A percentile compares a stretch with the other conserved stretches of the same genome.
These are phyloP conservation scores for Aspergillus asperescens DNA, from an alignment of 495 filamentous ascomycete species.

Conservation along the genomic window DNA sequence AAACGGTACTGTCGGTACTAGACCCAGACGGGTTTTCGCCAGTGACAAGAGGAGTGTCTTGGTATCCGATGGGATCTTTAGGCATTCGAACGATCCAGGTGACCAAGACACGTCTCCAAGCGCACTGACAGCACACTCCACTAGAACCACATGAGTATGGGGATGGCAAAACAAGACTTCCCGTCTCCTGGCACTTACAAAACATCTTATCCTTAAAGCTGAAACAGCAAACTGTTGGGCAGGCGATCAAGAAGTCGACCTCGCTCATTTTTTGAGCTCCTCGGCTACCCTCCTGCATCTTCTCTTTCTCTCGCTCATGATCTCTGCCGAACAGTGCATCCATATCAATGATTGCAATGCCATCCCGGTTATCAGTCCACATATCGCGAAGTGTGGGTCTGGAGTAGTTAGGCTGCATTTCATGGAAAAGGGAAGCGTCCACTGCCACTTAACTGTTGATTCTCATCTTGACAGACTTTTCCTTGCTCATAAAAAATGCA, in stretches of 20 bases:
- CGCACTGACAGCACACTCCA: neutral
- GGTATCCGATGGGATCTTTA: neutral
- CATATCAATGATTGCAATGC: neutral
- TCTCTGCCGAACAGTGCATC: neutral
- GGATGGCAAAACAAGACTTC: neutral
- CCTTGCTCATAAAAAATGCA: neutral
- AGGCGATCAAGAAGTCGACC: neutral
- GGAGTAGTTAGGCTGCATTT: neutral
- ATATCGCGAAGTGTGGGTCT: neutral
- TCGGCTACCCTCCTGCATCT: neutral
- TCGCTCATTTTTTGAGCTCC: neutral
- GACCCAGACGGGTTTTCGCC: neutral
- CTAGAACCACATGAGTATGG: neutral
- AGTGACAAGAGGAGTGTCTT: neutral
- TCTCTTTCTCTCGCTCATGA: neutral
- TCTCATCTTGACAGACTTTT: neutral
- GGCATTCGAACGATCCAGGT: neutral
- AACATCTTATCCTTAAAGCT: neutral
- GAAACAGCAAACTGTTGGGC: neutral
- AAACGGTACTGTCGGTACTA: neutral
- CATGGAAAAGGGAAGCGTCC: neutral
- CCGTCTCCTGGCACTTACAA: neutral
- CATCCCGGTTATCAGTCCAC: neutral
- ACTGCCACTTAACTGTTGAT: neutral
- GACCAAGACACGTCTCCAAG: neutral